These are phyloP conservation scores for Fusarium devonianum DNA, from an alignment of 2,329 filamentous ascomycete genomes.

Conservation along the genomic window DNA sequence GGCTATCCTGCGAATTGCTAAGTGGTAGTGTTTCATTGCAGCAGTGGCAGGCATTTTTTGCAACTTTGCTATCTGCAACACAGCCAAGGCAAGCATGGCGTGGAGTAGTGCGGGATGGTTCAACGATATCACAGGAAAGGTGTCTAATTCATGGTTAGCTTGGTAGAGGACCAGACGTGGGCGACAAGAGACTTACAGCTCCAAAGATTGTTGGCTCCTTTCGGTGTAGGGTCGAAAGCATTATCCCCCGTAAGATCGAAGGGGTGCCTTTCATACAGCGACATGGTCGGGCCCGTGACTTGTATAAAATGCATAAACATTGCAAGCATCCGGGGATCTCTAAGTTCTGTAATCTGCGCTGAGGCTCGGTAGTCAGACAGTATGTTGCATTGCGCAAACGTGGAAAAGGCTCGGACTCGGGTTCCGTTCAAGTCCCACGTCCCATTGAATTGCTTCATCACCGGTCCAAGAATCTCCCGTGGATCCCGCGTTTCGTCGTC, in stretches of 20 bases:
- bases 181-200: slow-evolving; percentile 56
- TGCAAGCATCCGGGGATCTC: slow-evolving; percentile 78
- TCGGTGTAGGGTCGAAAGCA: slow-evolving; percentile 67
- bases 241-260: slow-evolving; percentile 68
- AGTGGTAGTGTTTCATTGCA: slow-evolving; percentile 90
- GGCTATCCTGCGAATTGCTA: slow-evolving; percentile 79
- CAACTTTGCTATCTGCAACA: slow-evolving; percentile 85
- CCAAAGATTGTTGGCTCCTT: slow-evolving; percentile 71
- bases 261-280: slow-evolving; percentile 84
- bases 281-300: slow-evolving; percentile 84
- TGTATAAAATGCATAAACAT: slow-evolving; percentile 94
- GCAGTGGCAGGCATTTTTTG: slow-evolving; percentile 77
- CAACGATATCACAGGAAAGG: slow-evolving; percentile 82
- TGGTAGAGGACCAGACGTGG: background rate
- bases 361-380: slow-evolving; percentile 73
- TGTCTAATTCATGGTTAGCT: slow-evolving; percentile 59
- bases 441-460: slow-evolving; percentile 48
- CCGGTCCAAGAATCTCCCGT: slow-evolving; percentile 44
- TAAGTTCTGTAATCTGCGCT: slow-evolving; percentile 73
- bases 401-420: slow-evolving; percentile 58
- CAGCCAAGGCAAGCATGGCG: slow-evolving; percentile 86
- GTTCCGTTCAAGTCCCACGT: slow-evolving; percentile 47
- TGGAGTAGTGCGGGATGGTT: slow-evolving; percentile 88
- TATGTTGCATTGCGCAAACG: slow-evolving; percentile 56
- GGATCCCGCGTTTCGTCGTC: slow-evolving; percentile 62